Conservation (phyloP, 2,329 filamentous ascomycete genomes). For the Fusarium anthophilum region DNA sequence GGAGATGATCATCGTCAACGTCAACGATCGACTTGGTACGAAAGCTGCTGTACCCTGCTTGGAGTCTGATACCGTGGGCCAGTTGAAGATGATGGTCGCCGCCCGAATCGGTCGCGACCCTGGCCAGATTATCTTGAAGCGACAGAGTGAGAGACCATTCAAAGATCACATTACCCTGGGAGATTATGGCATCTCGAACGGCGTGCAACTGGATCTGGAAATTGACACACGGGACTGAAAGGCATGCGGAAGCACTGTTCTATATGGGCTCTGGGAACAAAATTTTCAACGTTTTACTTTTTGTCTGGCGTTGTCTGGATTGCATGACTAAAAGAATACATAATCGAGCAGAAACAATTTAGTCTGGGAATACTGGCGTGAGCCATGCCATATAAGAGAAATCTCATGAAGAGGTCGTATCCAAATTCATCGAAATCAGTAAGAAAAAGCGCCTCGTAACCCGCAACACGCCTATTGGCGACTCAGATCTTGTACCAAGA, state of each 20-base stretch:
- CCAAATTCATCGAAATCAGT: neutral
- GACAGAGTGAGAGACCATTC: constrained; percentile 92
- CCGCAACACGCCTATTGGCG: neutral
- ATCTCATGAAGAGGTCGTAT: neutral
- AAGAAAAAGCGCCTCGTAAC: neutral
- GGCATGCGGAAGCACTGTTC: neutral
- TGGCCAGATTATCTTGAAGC: constrained; percentile 89
- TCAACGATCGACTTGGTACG: constrained; percentile 97
- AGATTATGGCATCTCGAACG: constrained; percentile 94
- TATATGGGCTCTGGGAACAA: neutral
- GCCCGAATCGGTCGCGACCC: constrained; percentile 88
- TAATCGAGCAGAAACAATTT: neutral
- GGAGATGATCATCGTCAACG: constrained; percentile 91
- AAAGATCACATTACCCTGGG: constrained; percentile 89
- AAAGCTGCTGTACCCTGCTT: constrained; percentile 93
- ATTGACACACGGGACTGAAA: constrained; percentile 68
- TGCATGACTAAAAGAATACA: neutral
- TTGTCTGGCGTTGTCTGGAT: neutral
- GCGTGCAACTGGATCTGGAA: constrained; percentile 75
- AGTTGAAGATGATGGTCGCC: constrained; percentile 92
- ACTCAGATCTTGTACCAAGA: neutral
- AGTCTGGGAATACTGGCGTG: neutral
- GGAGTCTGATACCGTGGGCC: constrained; percentile 81
- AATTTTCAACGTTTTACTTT: neutral
- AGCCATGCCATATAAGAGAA: neutral